A percentile compares a stretch with the other conserved stretches of the same genome.
Evolutionary conservation across 1,284 basidiomycete genomes (phyloP).

Genomic region (Omphalotus olearius): DNA sequence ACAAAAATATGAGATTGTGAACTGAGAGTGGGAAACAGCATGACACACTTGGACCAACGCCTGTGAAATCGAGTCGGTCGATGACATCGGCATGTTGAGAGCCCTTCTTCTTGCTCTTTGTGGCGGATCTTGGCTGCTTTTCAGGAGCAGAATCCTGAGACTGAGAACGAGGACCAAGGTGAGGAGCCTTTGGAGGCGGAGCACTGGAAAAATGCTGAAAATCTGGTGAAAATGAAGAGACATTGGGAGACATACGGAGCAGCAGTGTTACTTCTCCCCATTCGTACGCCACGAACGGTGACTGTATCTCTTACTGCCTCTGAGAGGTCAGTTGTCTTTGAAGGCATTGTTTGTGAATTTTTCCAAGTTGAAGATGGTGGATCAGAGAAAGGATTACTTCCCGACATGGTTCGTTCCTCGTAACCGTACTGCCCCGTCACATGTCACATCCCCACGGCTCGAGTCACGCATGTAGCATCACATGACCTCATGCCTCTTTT

Average conservation of each 20-base stretch:
- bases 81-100: constrained; percentile 67
- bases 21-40: constrained; percentile 15
- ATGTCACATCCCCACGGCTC: constrained; percentile 21
- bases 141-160: constrained; percentile 66
- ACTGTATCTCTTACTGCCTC: constrained; percentile 68
- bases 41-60: constrained; percentile 64
- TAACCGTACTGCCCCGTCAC: not conserved
- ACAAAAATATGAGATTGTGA: constrained; percentile 15
- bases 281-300: constrained; percentile 36
- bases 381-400: constrained; percentile 19
- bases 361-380: constrained; percentile 17
- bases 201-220: constrained; percentile 19
- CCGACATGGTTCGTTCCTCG: constrained; percentile 3
- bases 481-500: constrained; percentile 16
- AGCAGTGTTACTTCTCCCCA: constrained; percentile 13
- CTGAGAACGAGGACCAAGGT: constrained; percentile 53
- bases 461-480: not conserved
- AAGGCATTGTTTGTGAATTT: constrained; percentile 26
- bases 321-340: constrained; percentile 38
- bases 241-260: constrained; percentile 10
- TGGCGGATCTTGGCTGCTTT: constrained; percentile 6
- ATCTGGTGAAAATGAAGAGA: constrained; percentile 16
- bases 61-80: constrained; percentile 59
- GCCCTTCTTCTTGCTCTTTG: constrained; percentile 46
- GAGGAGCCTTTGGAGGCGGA: constrained; percentile 24